Percentiles rank a stretch among this genome's conserved stretches.
Evolutionary conservation across 2,329 filamentous ascomycete genomes (phyloP).

Genomic region (Colletotrichum truncatum): DNA sequence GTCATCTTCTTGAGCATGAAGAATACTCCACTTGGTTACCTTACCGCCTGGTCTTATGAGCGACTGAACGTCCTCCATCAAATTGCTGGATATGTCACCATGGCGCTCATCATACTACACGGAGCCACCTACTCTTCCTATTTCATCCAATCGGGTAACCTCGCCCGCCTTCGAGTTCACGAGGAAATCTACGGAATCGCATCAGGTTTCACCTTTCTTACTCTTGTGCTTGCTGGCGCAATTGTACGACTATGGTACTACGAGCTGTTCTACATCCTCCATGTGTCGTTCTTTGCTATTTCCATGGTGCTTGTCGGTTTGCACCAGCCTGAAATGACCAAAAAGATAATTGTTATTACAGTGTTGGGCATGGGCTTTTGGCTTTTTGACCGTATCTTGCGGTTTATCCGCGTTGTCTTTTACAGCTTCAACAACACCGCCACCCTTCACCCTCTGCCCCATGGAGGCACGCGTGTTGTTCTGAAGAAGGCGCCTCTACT

Average conservation of each 20-base stretch:
- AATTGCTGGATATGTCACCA: conserved; percentile 58
- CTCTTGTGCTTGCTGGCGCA: conserved; percentile 52
- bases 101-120: conserved; percentile 57
- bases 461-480: conserved; percentile 64
- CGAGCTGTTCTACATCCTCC: conserved; percentile 64
- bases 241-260: conserved; percentile 59
- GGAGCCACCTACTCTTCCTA: conserved; percentile 51
- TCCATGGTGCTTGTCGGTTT: conserved; percentile 57
- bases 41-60: conserved; percentile 66
- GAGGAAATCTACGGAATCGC: conserved; percentile 59
- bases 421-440: conserved; percentile 61
- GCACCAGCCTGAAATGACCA: conserved; percentile 58
- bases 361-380: conserved; percentile 57
- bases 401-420: conserved; percentile 51
- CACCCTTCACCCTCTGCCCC: conserved; percentile 60
- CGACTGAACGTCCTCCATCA: conserved; percentile 67
- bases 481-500: conserved; percentile 57
- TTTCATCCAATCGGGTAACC: conserved; percentile 43
- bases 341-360: conserved; percentile 52
- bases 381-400: conserved; percentile 59
- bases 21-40: conserved; percentile 64
- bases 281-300: conserved; percentile 59
- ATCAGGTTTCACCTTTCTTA: conserved; percentile 55
- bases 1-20: conserved; percentile 63
- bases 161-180: conserved; percentile 43